A percentile compares a stretch with the other conserved stretches of the same genome.
Evolutionary conservation across 2,329 filamentous ascomycete species (phyloP).

Genomic region (Fusarium agapanthi): DNA sequence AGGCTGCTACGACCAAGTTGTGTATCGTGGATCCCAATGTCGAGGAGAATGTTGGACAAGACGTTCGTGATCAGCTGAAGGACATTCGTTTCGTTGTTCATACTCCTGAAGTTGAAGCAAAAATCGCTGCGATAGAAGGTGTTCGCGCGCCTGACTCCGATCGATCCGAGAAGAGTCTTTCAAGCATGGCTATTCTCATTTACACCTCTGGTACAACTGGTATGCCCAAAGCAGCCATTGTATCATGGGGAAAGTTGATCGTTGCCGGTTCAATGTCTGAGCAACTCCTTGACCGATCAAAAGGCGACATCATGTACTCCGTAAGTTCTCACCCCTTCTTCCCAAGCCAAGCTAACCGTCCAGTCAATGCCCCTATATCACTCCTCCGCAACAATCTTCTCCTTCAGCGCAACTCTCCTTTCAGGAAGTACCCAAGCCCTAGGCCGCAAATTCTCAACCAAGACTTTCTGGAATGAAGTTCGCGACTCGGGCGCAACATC

Average conservation of each 20-base stretch:
- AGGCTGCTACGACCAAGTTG: conserved; percentile 71
- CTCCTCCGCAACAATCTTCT: conserved; percentile 77
- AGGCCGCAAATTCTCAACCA: conserved; percentile 80
- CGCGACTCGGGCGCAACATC: conserved; percentile 75
- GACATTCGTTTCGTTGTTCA: conserved; percentile 70
- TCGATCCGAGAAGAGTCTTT: conserved; percentile 58
- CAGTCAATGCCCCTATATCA: conserved; percentile 92
- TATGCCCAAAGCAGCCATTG: conserved; percentile 80
- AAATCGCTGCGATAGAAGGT: conserved; percentile 61
- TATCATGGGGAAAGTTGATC: conserved; percentile 75
- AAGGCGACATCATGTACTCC: conserved; percentile 78
- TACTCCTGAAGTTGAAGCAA: conserved; percentile 63
- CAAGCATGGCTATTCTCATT: conserved; percentile 76
- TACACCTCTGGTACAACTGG: conserved; percentile 90
- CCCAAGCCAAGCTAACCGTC: not conserved
- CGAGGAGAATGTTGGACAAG: conserved; percentile 63
- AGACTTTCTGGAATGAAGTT: conserved; percentile 79
- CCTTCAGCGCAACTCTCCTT: conserved; percentile 68
- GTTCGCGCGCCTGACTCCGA: conserved; percentile 66
- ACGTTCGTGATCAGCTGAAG: conserved; percentile 60
- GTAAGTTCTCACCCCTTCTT: conserved; percentile 51
- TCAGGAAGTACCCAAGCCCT: conserved; percentile 73
- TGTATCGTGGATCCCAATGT: conserved; percentile 74
- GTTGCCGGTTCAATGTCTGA: conserved; percentile 51
- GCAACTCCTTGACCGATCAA: conserved; percentile 64